Conservation (phyloP, 2,329 filamentous ascomycete species). For the Coniochaeta pulveracea region DNA sequence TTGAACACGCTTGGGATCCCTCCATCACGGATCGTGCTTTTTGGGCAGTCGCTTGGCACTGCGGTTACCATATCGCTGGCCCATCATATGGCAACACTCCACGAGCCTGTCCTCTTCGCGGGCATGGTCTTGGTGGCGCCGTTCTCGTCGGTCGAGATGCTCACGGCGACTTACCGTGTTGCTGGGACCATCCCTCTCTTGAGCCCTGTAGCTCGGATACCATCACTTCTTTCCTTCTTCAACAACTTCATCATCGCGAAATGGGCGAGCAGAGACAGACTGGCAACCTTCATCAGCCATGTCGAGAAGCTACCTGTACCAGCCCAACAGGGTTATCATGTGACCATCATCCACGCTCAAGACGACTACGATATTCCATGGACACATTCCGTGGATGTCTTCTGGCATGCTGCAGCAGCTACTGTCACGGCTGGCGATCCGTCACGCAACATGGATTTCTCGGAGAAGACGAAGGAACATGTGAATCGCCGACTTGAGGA, state of each 20-base stretch:
- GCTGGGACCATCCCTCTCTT: conserved; percentile 43
- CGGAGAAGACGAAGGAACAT: conserved; percentile 37
- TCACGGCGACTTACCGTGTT: conserved; percentile 46
- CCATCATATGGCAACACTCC: conserved; percentile 16
- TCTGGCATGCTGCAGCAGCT: conserved; percentile 44
- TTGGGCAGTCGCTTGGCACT: conserved; percentile 48
- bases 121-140: conserved; percentile 45
- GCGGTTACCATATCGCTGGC: conserved; percentile 22
- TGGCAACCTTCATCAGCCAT: conserved; percentile 30
- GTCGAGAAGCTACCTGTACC: conserved; percentile 17
- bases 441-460: conserved; percentile 32
- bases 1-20: conserved; percentile 38
- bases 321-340: conserved; percentile 22
- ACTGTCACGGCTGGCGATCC: conserved; percentile 20
- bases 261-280: conserved; percentile 37
- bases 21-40: conserved; percentile 43
- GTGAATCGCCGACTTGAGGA: conserved; percentile 34
- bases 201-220: conserved; percentile 35
- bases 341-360: conserved; percentile 37
- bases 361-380: conserved; percentile 41
- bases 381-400: conserved; percentile 35
- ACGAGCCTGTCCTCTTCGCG: conserved; percentile 32
- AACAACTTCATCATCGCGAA: conserved; percentile 34
- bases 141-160: conserved; percentile 39
- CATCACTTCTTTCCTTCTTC: conserved; percentile 31